Percentiles rank a stretch among this genome's conserved stretches.
Evolutionary conservation across 306 rosid species (phyloP).

Genomic region (Prinsepia uniflora): DNA sequence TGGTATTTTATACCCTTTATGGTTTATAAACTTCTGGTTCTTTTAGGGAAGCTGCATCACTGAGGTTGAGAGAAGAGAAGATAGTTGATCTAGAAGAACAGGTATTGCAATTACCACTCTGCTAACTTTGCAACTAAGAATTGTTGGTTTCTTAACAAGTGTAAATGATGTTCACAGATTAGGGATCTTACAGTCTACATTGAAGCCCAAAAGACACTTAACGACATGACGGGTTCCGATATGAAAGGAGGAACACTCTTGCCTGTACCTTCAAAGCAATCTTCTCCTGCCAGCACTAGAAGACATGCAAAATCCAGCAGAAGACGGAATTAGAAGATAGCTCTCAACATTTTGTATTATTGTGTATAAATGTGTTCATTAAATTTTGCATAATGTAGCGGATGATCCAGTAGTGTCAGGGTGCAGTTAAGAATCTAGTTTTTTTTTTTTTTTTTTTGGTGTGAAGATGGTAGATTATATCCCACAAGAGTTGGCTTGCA

Average conservation of each 20-base stretch:
- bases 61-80: slow-evolving; percentile 46
- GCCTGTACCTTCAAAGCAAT: slow-evolving; percentile 63
- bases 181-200: slow-evolving; percentile 74
- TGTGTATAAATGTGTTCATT: background rate
- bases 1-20: background rate
- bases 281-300: slow-evolving; percentile 49
- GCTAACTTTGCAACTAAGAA: slow-evolving; percentile 10
- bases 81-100: slow-evolving; percentile 85
- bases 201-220: slow-evolving; percentile 72
- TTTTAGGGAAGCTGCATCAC: slow-evolving; percentile 58
- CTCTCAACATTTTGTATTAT: background rate
- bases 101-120: slow-evolving; percentile 39
- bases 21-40: slow-evolving; percentile 22
- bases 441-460: background rate
- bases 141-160: slow-evolving; percentile 16
- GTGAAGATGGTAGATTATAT: background rate
- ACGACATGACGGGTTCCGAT: slow-evolving; percentile 56
- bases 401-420: background rate
- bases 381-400: background rate
- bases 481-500: too few relatives aligned
- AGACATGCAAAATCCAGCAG: slow-evolving; percentile 63
- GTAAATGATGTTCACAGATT: slow-evolving; percentile 46
- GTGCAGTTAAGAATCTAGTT: background rate
- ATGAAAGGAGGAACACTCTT: slow-evolving; percentile 75
- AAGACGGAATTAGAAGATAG: slow-evolving; percentile 51